Evolutionary conservation across 371 early-diverging fungal species (phyloP), one percentile per base, ranked within the genome.

Genomic region (Mortierella sp.): DNA sequence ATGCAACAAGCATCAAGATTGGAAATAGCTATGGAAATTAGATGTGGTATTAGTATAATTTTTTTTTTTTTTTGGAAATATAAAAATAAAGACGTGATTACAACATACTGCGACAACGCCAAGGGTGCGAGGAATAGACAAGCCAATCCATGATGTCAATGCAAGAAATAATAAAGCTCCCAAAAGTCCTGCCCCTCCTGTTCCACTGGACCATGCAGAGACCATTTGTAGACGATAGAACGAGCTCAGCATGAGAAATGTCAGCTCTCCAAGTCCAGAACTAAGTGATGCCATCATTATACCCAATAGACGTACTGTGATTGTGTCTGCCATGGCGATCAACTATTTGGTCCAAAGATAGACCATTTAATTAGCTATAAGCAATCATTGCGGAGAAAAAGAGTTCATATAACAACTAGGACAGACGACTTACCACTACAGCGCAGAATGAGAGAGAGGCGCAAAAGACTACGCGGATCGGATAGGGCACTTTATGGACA

Each of bases 121-220:
- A 17, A 85, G 64, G 15, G 83, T 83, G 3, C 31, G 45, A 1
- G 78, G 49, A 7, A 77, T 64, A 2, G 82, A 69, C 43, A 85
- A 55, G 1, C 83, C 76, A 2, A 86, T 13, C 82, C 84, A 83
- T 2, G 86, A 84, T 15, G 87, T 85, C 32, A 87, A 61, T 0
- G 82, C 82, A 34, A 87, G 61, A 43, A 83, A 87, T 23, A 81
- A 9, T 34, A 87, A 45, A 7, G 85, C 62, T 2, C 87, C 87
- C 26, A 73, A 45, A n/a, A 87, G 64, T 26, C 87, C 87, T 31
- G 87, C 87, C 1, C 75, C 86, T 6, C 87, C 87, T 42, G 87
- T 87, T 23, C 87, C 87, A 17, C 82, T 78, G 28, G 82, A 71
- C 87, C 86, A 86, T 12, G 78, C 76, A 2, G 82, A 69, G 19